Conservation (phyloP, 345 rosid species). For the Eutrema heterophyllum region DNA sequence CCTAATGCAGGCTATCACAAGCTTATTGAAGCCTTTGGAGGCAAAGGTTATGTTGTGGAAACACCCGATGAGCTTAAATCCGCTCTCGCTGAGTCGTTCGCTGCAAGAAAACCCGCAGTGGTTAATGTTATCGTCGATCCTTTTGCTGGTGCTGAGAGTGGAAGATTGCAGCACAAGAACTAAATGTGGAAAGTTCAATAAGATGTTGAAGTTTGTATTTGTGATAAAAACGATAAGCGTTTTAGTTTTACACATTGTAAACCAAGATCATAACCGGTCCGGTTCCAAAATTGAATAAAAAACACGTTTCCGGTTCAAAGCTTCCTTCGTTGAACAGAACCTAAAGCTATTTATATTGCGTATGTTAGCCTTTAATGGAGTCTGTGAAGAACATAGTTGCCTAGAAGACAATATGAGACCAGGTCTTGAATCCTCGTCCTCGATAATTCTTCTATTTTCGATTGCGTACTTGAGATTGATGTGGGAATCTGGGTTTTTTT, state of each 20-base stretch:
- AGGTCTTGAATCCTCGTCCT: constrained; percentile 7
- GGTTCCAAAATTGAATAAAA: constrained; percentile 3
- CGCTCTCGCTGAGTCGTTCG: constrained; percentile 71
- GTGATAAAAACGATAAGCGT: not conserved
- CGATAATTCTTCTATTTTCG: not conserved
- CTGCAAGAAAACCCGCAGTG: constrained; percentile 71
- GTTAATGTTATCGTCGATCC: constrained; percentile 83
- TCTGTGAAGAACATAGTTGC: not conserved
- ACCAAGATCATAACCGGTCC: not conserved
- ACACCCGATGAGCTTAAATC: constrained; percentile 80
- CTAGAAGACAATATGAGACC: constrained; percentile 18
- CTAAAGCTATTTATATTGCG: not conserved
- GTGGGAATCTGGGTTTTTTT: not conserved
- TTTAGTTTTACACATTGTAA: not conserved
- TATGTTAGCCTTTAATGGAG: constrained; percentile 9
- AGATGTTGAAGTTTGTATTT: not conserved
- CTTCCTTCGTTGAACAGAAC: not conserved
- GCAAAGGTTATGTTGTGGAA: constrained; percentile 80
- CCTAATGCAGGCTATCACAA: constrained; percentile 81
- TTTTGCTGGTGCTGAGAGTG: constrained; percentile 94
- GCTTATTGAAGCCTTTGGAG: constrained; percentile 87
- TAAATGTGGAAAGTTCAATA: constrained; percentile 30
- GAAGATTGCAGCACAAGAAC: constrained; percentile 95
- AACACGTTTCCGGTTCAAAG: not conserved
- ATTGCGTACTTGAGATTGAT: not conserved